Conservation (phyloP, 495 filamentous ascomycete species). For the Pseudoneurospora amorphoporcata region DNA sequence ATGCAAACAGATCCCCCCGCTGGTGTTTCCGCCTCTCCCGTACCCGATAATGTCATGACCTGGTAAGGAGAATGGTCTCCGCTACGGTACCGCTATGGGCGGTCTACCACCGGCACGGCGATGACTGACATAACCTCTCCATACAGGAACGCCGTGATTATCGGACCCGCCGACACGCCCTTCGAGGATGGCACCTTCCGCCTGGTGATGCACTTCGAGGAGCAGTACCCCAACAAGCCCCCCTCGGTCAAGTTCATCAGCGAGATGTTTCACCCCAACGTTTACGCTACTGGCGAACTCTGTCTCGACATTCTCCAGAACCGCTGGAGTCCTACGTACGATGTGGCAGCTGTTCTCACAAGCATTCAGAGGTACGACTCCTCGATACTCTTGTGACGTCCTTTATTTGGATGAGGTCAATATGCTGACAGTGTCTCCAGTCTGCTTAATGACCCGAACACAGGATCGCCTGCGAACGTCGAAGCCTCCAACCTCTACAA, state of each 20-base stretch:
- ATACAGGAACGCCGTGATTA: slow-evolving; percentile 94
- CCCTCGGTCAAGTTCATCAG: slow-evolving; percentile 97
- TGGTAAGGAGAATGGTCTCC: slow-evolving; percentile 49
- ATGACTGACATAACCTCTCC: slow-evolving; percentile 8
- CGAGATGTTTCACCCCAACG: slow-evolving; percentile 98
- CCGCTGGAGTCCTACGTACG: slow-evolving; percentile 97
- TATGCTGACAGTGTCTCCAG: slow-evolving; percentile 34
- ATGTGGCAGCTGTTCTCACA: slow-evolving; percentile 92
- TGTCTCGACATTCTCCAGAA: slow-evolving; percentile 97
- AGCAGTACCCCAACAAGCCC: slow-evolving; percentile 97
- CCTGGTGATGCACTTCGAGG: slow-evolving; percentile 97
- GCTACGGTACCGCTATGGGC: background rate
- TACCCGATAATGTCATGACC: slow-evolving; percentile 98
- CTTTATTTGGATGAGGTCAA: background rate
- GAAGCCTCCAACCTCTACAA: slow-evolving; percentile 98
- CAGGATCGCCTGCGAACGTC: slow-evolving; percentile 92
- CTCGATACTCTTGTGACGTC: background rate
- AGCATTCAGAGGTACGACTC: slow-evolving; percentile 82
- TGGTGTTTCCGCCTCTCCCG: slow-evolving; percentile 91
- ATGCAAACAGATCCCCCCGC: slow-evolving; percentile 99
- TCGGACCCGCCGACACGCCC: slow-evolving; percentile 92
- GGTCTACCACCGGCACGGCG: background rate
- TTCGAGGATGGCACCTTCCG: slow-evolving; percentile 98
- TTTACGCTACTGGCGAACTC: slow-evolving; percentile 92
- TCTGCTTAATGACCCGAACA: slow-evolving; percentile 97